phyloP scores from a whole-genome alignment of 495 filamentous ascomycete species.

The Rhypophila decipiens region DNA sequence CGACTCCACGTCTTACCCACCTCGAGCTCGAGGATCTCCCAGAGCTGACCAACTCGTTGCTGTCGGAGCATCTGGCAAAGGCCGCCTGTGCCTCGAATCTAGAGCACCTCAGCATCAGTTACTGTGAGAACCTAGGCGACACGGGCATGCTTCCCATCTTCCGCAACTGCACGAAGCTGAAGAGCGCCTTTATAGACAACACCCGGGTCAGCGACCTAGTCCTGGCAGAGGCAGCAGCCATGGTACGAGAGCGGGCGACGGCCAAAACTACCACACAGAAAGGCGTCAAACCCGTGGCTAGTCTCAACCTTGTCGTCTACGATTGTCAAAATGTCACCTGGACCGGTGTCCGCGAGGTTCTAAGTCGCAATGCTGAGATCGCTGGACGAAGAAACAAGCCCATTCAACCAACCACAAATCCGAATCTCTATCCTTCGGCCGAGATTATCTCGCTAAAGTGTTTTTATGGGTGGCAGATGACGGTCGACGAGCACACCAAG shows the following conservation, averaged over 20 bases:
- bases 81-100: constrained; percentile 64
- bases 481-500: constrained; percentile 85
- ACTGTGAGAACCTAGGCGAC: constrained; percentile 82
- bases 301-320: constrained; percentile 75
- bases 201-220: constrained; percentile 82
- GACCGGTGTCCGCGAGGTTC: constrained; percentile 81
- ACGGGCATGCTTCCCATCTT: constrained; percentile 77
- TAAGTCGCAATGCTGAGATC: constrained; percentile 74
- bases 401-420: neutral
- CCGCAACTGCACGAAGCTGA: constrained; percentile 62
- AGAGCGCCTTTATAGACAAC: constrained; percentile 84
- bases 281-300: constrained; percentile 33
- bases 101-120: constrained; percentile 80
- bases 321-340: constrained; percentile 89
- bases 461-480: constrained; percentile 92
- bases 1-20: constrained; percentile 70
- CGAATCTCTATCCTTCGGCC: constrained; percentile 22
- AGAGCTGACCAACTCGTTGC: constrained; percentile 63
- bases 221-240: constrained; percentile 77
- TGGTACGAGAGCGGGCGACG: constrained; percentile 58
- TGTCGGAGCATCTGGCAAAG: constrained; percentile 64
- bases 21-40: constrained; percentile 85
- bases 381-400: constrained; percentile 12
- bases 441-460: constrained; percentile 84
- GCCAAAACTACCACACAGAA: neutral